phyloP scores from a whole-genome alignment of 345 rosid species.

The Gynandropsis gynandra region DNA sequence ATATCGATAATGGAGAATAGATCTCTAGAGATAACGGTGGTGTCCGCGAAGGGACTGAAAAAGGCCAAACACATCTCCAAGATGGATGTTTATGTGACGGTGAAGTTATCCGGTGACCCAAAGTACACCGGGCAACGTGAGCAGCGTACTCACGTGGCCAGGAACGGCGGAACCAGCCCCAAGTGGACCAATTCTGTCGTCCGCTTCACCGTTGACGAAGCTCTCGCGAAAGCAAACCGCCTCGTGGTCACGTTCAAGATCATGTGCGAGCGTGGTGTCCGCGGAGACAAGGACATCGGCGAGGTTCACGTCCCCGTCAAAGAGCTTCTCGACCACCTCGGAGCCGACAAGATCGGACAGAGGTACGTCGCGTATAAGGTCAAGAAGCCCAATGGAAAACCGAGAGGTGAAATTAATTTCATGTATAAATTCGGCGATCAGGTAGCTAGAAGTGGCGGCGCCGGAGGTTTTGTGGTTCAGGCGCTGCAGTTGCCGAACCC shows the following conservation, averaged over 20 bases:
- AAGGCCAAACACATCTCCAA: slow-evolving; percentile 3
- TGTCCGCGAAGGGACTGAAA: slow-evolving; percentile 20
- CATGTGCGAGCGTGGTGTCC: slow-evolving; percentile 18
- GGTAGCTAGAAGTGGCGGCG: not conserved
- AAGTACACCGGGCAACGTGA: slow-evolving; percentile 18
- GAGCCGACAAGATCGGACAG: slow-evolving; percentile 25
- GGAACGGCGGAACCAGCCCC: slow-evolving; percentile 22
- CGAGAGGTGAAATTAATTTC: slow-evolving; percentile 22
- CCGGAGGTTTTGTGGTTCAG: too few species aligned
- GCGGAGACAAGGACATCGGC: slow-evolving; percentile 24
- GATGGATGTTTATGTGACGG: slow-evolving; percentile 22
- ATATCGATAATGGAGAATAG: slow-evolving; percentile 12
- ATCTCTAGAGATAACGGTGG: slow-evolving; percentile 21
- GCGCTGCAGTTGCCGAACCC: too few species aligned
- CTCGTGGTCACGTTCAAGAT: slow-evolving; percentile 28
- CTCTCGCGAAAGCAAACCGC: slow-evolving; percentile 26
- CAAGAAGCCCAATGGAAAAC: slow-evolving; percentile 21
- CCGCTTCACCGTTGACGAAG: slow-evolving; percentile 19
- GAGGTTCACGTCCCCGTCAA: slow-evolving; percentile 26
- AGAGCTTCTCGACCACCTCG: slow-evolving; percentile 29
- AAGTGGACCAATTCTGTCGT: slow-evolving; percentile 12
- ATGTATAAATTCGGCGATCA: slow-evolving; percentile 15
- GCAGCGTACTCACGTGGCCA: slow-evolving; percentile 23
- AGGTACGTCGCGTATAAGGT: slow-evolving; percentile 24
- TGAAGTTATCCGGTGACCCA: slow-evolving; percentile 26